phyloP scores from a whole-genome alignment of 2,329 filamentous ascomycete species.

The Nectriaceae sp. region DNA sequence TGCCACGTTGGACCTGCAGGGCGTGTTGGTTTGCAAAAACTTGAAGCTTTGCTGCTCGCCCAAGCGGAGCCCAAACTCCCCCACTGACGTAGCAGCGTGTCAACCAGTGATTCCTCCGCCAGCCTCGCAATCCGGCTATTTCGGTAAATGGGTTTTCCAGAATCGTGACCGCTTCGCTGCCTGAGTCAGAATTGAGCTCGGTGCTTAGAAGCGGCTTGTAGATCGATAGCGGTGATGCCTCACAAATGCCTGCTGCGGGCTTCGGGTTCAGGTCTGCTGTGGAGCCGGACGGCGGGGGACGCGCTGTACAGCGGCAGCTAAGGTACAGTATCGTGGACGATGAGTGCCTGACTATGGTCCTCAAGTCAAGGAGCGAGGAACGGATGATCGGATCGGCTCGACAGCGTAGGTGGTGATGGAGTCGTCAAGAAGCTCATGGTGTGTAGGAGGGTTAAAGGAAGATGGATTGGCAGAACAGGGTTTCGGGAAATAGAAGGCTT shows the following conservation, averaged over 20 bases:
- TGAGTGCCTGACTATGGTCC: background rate
- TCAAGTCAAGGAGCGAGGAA: background rate
- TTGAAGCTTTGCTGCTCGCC: conserved; percentile 3
- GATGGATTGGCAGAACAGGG: background rate
- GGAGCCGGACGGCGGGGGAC: background rate
- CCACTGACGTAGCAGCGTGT: conserved; percentile 18
- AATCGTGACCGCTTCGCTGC: conserved; percentile 2
- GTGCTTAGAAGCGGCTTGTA: background rate
- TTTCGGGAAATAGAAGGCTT: no score
- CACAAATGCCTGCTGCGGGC: conserved; percentile 5
- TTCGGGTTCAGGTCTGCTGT: background rate
- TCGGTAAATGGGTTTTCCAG: background rate
- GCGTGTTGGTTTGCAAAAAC: background rate
- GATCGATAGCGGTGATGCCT: conserved; percentile 17
- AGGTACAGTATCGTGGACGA: background rate
- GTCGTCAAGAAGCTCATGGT: background rate
- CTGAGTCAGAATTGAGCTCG: background rate
- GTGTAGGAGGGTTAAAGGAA: background rate
- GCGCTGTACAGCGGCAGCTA: conserved; percentile 7
- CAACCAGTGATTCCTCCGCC: conserved; percentile 18
- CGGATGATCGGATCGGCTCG: background rate
- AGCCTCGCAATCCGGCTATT: conserved; percentile 10
- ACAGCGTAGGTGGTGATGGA: background rate
- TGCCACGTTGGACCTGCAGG: conserved; percentile 24
- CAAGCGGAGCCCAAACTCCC: conserved; percentile 2